These are phyloP conservation scores for Saccharomycopsis sp. DNA, from an alignment of 805 yeast genomes.

Conservation along the genomic window DNA sequence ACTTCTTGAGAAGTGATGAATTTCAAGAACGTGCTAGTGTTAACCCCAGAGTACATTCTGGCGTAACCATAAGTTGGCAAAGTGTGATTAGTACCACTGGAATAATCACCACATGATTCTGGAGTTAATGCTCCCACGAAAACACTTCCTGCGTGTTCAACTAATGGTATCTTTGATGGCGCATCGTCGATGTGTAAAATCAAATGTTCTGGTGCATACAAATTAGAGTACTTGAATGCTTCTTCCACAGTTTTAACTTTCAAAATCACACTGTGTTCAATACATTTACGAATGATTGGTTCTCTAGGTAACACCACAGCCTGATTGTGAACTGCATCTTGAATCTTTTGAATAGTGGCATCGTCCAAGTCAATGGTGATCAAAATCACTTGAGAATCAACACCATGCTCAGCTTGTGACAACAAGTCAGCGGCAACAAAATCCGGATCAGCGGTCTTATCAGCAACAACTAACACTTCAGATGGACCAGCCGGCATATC, in stretches of 20 bases:
- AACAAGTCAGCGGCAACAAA: conserved; percentile 95
- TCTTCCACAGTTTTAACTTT: conserved; percentile 62
- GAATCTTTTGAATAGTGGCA: conserved; percentile 58
- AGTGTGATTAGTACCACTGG: conserved; percentile 97
- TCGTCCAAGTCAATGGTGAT: conserved; percentile 69
- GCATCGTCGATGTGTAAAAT: conserved; percentile 87
- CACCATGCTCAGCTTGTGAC: conserved; percentile 98
- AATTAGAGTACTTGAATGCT: conserved; percentile 82
- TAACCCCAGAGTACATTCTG: conserved; percentile 94
- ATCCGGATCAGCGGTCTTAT: conserved; percentile 80
- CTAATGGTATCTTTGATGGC: conserved; percentile 55
- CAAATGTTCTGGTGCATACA: conserved; percentile 96
- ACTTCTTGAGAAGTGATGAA: conserved; percentile 92
- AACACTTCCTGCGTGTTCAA: conserved; percentile 92
- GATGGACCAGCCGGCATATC: conserved; percentile 99
- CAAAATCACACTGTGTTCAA: conserved; percentile 83
- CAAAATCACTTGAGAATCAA: conserved; percentile 94
- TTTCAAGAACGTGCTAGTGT: conserved; percentile 92
- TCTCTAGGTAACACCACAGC: conserved; percentile 83
- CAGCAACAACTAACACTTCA: conserved; percentile 95
- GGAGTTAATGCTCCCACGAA: conserved; percentile 96
- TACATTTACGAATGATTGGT: conserved; percentile 86
- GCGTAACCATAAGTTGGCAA: conserved; percentile 98
- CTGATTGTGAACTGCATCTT: conserved; percentile 77
- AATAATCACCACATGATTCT: conserved; percentile 97